Conservation (phyloP, 1,284 basidiomycete genomes). For the Ceratobasidium sp. region DNA sequence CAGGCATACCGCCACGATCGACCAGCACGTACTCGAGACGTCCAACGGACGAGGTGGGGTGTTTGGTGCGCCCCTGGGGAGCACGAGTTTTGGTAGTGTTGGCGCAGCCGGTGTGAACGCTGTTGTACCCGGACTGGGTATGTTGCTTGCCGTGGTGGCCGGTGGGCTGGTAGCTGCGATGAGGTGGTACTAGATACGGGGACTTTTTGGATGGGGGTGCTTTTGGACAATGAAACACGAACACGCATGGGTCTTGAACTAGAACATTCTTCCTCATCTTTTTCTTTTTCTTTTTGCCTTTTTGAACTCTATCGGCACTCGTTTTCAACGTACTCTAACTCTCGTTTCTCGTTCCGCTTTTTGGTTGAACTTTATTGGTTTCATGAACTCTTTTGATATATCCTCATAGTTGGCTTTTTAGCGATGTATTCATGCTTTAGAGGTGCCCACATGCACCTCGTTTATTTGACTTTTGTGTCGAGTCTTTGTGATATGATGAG, state of each 20-base stretch:
- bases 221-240: slow-evolving; percentile 20
- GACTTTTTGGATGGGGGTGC: neutral
- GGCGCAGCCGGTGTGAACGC: neutral
- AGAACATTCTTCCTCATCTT: neutral
- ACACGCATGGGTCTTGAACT: slow-evolving; percentile 13
- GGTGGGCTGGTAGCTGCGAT: slow-evolving; percentile 6
- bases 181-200: slow-evolving; percentile 2
- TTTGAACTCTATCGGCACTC: neutral
- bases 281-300: neutral
- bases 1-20: slow-evolving; percentile 55
- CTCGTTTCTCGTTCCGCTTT: neutral
- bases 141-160: neutral
- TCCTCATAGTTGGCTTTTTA: too few species aligned
- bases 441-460: slow-evolving; percentile 12
- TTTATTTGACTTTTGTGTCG: neutral
- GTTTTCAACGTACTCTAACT: neutral
- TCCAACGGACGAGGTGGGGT: slow-evolving; percentile 58
- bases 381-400: too few species aligned
- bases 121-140: slow-evolving; percentile 7
- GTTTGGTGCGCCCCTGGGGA: neutral
- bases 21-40: slow-evolving; percentile 56
- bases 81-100: slow-evolving; percentile 42
- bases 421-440: slow-evolving; percentile 1
- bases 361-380: slow-evolving; percentile 5
- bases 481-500: too few species aligned